phyloP scores from a whole-genome alignment of 129 eudicot species.

The Chrysanthemum seticuspe region DNA sequence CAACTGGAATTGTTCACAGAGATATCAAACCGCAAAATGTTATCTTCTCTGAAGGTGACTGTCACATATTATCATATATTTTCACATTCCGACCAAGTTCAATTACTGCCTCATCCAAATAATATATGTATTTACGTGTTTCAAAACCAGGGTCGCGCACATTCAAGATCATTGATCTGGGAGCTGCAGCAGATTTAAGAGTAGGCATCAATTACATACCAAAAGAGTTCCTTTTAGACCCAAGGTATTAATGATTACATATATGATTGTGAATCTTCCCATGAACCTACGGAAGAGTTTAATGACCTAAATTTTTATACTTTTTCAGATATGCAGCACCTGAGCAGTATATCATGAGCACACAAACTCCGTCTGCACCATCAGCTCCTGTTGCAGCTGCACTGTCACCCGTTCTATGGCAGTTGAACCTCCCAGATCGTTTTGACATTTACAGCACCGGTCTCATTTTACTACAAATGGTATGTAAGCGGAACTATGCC shows the following conservation, averaged over 20 bases:
- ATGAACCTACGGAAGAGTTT: no score
- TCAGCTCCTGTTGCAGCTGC: conserved; percentile 96
- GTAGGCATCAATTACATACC: conserved; percentile 99
- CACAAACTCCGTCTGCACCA: conserved; percentile 99
- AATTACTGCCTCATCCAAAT: background rate
- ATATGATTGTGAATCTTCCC: background rate
- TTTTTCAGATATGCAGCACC: conserved; percentile 85
- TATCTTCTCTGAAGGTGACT: conserved; percentile 90
- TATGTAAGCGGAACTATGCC: conserved; percentile 21
- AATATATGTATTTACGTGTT: background rate
- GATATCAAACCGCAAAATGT: conserved; percentile 95
- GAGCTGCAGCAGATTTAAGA: conserved; percentile 98
- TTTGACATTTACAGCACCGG: conserved; percentile 96
- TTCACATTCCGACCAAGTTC: background rate
- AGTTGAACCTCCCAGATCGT: conserved; percentile 94
- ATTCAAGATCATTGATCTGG: conserved; percentile 93
- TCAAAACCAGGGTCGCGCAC: conserved; percentile 69
- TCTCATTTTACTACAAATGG: conserved; percentile 95
- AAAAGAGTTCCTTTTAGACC: conserved; percentile 96
- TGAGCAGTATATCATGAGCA: conserved; percentile 99
- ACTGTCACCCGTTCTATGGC: conserved; percentile 98
- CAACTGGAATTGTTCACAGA: conserved; percentile 95
- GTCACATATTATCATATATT: background rate
- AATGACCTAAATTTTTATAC: background rate
- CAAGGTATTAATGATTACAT: conserved; percentile 54